Conservation (phyloP, 441 rosid genomes). For the Biscutella laevigata region DNA sequence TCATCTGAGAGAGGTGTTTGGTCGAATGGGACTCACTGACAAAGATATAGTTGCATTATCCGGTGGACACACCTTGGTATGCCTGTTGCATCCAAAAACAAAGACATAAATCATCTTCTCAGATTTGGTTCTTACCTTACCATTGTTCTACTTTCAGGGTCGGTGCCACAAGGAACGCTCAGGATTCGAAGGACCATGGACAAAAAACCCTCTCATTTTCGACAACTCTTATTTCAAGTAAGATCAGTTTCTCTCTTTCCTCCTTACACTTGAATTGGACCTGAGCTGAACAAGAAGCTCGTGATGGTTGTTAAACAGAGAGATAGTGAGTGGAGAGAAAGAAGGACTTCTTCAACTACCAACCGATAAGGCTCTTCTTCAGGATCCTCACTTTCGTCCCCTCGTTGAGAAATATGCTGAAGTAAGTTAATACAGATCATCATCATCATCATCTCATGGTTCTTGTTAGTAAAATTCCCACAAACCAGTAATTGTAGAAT, state of each 20-base stretch:
- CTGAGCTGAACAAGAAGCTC: not conserved
- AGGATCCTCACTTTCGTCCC: conserved; percentile 38
- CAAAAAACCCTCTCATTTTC: conserved; percentile 46
- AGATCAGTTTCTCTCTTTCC: conserved; percentile 1
- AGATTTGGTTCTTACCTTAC: not conserved
- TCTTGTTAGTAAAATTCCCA: too few relatives aligned
- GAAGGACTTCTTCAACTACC: conserved; percentile 52
- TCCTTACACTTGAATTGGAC: not conserved
- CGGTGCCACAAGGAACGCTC: conserved; percentile 62
- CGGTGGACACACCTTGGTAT: conserved; percentile 56
- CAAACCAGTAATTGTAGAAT: too few relatives aligned
- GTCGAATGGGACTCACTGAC: conserved; percentile 53
- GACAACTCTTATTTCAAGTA: conserved; percentile 55
- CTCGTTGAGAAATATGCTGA: conserved; percentile 44
- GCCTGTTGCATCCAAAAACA: not conserved
- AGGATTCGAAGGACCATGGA: conserved; percentile 60
- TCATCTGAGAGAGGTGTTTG: conserved; percentile 50
- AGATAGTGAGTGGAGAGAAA: conserved; percentile 45
- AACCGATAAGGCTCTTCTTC: conserved; percentile 44
- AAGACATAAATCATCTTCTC: not conserved
- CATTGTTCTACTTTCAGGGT: conserved; percentile 29
- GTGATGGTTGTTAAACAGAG: conserved; percentile 26
- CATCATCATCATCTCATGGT: not conserved
- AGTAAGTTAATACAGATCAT: conserved; percentile 30
- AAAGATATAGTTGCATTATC: conserved; percentile 48